Conservation (phyloP, 225 moss, liverwort and hornwort genomes). For the Thuidium tamariscinum region DNA sequence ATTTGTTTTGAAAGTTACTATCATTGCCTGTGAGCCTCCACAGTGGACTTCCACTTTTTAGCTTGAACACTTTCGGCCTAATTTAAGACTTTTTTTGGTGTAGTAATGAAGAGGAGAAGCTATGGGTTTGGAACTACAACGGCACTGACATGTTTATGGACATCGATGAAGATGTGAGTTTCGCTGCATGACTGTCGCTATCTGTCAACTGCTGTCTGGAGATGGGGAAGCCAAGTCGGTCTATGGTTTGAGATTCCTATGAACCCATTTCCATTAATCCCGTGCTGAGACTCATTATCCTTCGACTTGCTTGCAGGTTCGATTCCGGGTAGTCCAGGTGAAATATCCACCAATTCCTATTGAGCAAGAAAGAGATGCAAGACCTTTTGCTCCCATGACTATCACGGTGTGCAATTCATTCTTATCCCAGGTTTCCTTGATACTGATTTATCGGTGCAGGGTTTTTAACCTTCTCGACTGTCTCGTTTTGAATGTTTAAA, state of each 20-base stretch:
- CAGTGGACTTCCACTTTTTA: not conserved
- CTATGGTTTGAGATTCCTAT: not conserved
- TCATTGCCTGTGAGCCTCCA: not conserved
- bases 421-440: not conserved
- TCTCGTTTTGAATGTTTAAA: not conserved
- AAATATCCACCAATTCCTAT: conserved; percentile 75
- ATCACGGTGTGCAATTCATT: conserved; percentile 40
- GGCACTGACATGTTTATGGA: conserved; percentile 83
- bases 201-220: not conserved
- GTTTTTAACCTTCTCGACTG: not conserved
- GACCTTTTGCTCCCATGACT: conserved; percentile 92
- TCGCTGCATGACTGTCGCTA: not conserved
- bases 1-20: too few relatives aligned
- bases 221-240: not conserved
- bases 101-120: conserved; percentile 71
- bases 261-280: not conserved
- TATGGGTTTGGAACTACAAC: conserved; percentile 97
- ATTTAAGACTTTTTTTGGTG: not conserved
- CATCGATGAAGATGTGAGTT: conserved; percentile 85
- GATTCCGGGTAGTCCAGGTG: conserved; percentile 88
- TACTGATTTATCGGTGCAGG: not conserved
- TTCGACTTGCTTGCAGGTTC: conserved; percentile 35
- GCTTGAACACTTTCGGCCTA: not conserved
- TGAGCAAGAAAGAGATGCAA: conserved; percentile 72
- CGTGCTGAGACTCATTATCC: not conserved